Evolutionary conservation across 495 filamentous ascomycete species (phyloP).

Genomic region (Penicillium macrosclerotiorum): DNA sequence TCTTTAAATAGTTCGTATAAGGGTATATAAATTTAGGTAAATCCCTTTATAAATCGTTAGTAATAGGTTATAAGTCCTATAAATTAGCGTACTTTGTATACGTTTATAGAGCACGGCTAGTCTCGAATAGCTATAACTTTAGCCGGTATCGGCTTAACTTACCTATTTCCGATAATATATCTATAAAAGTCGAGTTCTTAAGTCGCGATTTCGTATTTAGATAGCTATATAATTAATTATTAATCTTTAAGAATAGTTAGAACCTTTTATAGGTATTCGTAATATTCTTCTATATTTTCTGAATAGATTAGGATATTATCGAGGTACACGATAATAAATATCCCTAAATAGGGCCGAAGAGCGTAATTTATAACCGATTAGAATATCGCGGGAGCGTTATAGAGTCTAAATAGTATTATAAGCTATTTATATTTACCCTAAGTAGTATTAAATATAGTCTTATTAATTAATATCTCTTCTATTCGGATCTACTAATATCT

Average conservation of each 20-base stretch:
- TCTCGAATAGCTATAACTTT: not conserved
- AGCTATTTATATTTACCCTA: conserved; percentile 12
- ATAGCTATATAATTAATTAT: not conserved
- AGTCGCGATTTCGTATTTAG: not conserved
- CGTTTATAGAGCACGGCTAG: not conserved
- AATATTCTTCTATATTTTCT: not conserved
- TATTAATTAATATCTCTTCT: not conserved
- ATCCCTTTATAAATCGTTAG: not conserved
- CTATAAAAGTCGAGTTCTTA: not conserved
- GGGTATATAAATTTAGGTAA: not conserved
- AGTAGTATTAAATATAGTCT: conserved; percentile 5
- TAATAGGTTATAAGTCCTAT: not conserved
- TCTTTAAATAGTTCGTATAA: not conserved
- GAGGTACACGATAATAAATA: not conserved
- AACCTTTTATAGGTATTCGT: not conserved
- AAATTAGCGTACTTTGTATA: not conserved
- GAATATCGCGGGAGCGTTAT: conserved; percentile 1
- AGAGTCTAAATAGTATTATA: conserved; percentile 6
- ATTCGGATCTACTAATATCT: not conserved
- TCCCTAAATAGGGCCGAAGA: not conserved
- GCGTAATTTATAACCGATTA: conserved; percentile 8
- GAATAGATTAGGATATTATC: conserved; percentile 6
- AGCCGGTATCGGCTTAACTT: not conserved
- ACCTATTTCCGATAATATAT: conserved; percentile 1
- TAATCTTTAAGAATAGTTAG: not conserved